Evolutionary conservation across 768 basidiomycete genomes (phyloP), one percentile per base, ranked within the genome.

Genomic region (Rhodosporidiobolus odoratus): DNA sequence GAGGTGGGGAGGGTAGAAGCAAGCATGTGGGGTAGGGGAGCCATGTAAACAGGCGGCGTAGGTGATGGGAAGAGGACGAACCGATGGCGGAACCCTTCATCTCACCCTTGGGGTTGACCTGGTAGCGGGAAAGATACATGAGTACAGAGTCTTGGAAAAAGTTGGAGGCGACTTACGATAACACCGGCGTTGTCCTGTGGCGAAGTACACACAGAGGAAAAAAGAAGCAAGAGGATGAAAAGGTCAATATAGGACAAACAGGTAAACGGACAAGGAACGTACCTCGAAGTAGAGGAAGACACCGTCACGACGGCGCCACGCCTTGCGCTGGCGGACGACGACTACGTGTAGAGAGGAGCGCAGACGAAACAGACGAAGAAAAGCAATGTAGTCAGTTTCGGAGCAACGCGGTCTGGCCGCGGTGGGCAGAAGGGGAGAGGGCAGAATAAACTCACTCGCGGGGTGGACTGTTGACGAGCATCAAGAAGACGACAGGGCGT

Each of bases 271-370:
- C 17, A 35, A 37, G 27, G 27, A 38, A 17, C n/a, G n/a, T 34
- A 3, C 66, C 67, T 78, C 77, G 68, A 77, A 76, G 86, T 97
- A 96, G 80, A 98, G 89, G 88, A 96, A 96, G 72, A 97, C 91
- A 81, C 96, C 96, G 79, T 99, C 96, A 83, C 87, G 86, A 83
- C 96, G 86, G 78, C 96, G 88, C 96, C 96, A 99, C 61, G 95
- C 85, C 83, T 98, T 99, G 79, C 96, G 90, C 82, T 98, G 96
- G 75, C 96, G 92, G 76, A 98, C 86, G 78, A 99, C 88, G 76
- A 99, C 90, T 72, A 89, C 89, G 78, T 94, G 96, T 45, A 23
- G 92, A 97, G 93, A 38, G 62, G 35, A 19, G 21, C 12, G 53
- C 34, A 13, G 53, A 34, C 10, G 48, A 45, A 45, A 12, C 13